These are phyloP conservation scores for Botrytis tulipae DNA, from an alignment of 2,329 filamentous ascomycete species.

Conservation along the genomic window DNA sequence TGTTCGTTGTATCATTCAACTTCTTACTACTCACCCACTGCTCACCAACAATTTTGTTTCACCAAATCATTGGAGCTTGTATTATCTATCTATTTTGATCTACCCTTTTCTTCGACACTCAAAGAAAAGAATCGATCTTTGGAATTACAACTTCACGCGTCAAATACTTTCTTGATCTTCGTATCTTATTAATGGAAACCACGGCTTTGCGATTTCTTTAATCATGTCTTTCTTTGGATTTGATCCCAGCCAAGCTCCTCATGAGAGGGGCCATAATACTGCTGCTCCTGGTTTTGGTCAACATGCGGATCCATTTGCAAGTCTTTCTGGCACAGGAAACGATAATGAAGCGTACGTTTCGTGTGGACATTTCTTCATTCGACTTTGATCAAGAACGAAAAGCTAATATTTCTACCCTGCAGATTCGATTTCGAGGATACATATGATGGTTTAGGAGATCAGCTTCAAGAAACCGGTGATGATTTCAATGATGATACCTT, in stretches of 20 bases:
- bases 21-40: neutral
- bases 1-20: constrained; percentile 4
- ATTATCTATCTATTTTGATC: constrained; percentile 4
- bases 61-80: neutral
- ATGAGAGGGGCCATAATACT: constrained; percentile 62
- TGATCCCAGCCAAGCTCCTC: constrained; percentile 61
- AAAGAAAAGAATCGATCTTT: neutral
- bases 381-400: neutral
- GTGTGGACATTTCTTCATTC: neutral
- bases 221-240: constrained; percentile 92
- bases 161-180: neutral
- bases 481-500: constrained; percentile 98
- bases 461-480: constrained; percentile 88
- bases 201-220: constrained; percentile 3
- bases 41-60: neutral
- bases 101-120: constrained; percentile 1
- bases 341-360: constrained; percentile 47
- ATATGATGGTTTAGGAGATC: constrained; percentile 90
- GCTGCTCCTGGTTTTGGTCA: constrained; percentile 79
- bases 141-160: neutral
- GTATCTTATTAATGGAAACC: constrained; percentile 7
- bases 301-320: constrained; percentile 81
- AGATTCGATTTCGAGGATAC: constrained; percentile 93
- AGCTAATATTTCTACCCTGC: neutral
- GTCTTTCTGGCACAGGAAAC: constrained; percentile 65